Base-by-base conservation (phyloP, 306 rosid genomes). In the Cucurbita ficifolia region DNA sequence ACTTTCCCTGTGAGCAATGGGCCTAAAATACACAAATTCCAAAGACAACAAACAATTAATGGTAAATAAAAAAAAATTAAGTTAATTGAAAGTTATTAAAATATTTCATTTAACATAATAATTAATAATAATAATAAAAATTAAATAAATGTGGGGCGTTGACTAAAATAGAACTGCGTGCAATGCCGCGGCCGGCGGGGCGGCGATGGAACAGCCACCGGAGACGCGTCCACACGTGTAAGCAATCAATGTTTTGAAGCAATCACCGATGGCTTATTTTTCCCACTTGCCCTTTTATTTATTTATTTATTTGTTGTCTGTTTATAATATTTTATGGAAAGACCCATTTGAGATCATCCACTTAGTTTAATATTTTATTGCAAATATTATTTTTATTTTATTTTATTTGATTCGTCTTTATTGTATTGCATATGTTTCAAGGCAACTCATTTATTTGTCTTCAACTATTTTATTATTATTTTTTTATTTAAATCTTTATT, bases 151-250 rank as follows among this genome's bases (percentile, higher is more conserved):
- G 6, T 5, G 9, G 14, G 11, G 12, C 24, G 46, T 39, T 39
- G 50, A 63, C 50, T 42, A 10, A 63, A 38, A 36, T 6, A 17
- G 49, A 29, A 29, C 4, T 29, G 33, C 33, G 33, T 29, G 33
- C 33, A 29, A 29, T 29, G 87, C 75, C 75, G 74, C 78, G 86
- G 83, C 87, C 77, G 77, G 76, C 77, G 63, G 81, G 59, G 79
- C 84, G 85, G 80, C 96, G 72, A 73, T 35, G 48, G 83, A 82
- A 82, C 74, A 76, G 91, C 80, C 88, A 72, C 82, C 75, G 91
- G 70, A 83, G 38, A 19, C 82, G 95, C 65, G 62, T 60, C 29
- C 43, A 75, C 89, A 89, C 82, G 86, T 89, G 89, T 76, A 60
- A 62, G 35, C 85, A 83, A 76, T 87, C 70, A 76, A 72, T 76